Evolutionary conservation across 78 protist genomes (phyloP), one percentile per base, ranked within the genome.

Genomic region (Pelomyxa schiedti): DNA sequence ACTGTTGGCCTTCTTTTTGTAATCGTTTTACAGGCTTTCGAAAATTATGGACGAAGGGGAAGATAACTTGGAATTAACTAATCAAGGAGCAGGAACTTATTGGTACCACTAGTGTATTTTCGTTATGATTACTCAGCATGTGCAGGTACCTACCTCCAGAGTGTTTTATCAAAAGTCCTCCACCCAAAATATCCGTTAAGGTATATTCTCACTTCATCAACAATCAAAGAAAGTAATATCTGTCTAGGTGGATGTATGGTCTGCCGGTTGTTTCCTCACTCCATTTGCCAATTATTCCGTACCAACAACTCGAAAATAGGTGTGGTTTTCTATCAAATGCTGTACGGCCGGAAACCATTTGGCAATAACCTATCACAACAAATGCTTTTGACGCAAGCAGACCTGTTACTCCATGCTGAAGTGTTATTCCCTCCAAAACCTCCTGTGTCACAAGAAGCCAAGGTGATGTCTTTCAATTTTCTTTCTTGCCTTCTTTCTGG

Each of bases 101-200:
- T 92, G 96, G 93, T 91, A n/a, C n/a, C n/a, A n/a, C n/a, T n/a
- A n/a, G n/a, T n/a, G n/a, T n/a, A n/a, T n/a, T n/a, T n/a, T n/a
- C n/a, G n/a, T n/a, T n/a, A n/a, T n/a, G n/a, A n/a, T n/a, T n/a
- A n/a, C n/a, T n/a, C n/a, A n/a, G n/a, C n/a, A n/a, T n/a, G n/a
- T n/a, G n/a, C n/a, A n/a, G n/a, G n/a, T n/a, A 91, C 80, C 69
- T 94, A 5, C 97, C 97, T 0, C 97, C 97, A 16, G 97, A 94
- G 81, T 93, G 96, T 69, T 94, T 90, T 28, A 72, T 8, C 39
- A 26, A 28, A 3, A 29, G 40, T 24, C 26, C 36, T 9, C 35
- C 64, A 39, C 72, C 87, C 37, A 81, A 41, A 47, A 86, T 86
- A 8, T 78, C 82, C 30, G n/a, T n/a, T n/a, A n/a, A n/a, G n/a